Evolutionary conservation across 768 basidiomycete species (phyloP), one percentile per base, ranked within the genome.

Genomic region (Psilocybe cyanescens): DNA sequence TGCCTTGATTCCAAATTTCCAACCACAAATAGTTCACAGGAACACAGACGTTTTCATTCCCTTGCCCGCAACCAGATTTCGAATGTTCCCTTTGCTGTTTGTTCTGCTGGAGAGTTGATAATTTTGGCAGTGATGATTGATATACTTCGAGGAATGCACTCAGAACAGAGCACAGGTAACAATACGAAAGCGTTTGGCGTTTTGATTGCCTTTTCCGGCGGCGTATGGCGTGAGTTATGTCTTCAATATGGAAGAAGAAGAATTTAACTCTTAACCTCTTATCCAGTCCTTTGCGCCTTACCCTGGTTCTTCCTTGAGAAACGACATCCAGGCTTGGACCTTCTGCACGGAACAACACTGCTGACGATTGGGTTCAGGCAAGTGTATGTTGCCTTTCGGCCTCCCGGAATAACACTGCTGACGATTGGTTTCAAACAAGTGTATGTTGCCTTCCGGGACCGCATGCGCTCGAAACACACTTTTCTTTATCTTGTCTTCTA

Each of bases 301-400:
- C 90, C 90, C 1, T 91, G 90, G 90, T 91, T 91, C 66, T 70
- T 88, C 45, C 70, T 87, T 11, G 90, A 91, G 74, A 86, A 88
- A 69, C 80, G 84, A 16, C 80, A 87, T 8, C 88, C 87, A 6
- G 89, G 90, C 3, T 75, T 91, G n/a, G 69, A 76, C 8, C 74
- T 88, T 24, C 89, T 89, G 1, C 73, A 79, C 0, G 81, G 83
- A 29, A 82, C 82, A 7, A 83, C 78, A 3, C 74, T 89, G 24
- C 31, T 67, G 85, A 88, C 86, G 0, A 79, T 91, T 47, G 90
- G 90, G 4, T 86, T 89, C 71, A 85, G 82, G 67, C 90, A 91
- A 70, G 82, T 84, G 3, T 85, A 84, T 64, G 77, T 82, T 19
- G 88, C 88, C 4, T 72, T 89, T 17, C 75, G 79, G 33, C 24